phyloP scores from a whole-genome alignment of 2,329 filamentous ascomycete genomes.

The Aspergillus sojae region DNA sequence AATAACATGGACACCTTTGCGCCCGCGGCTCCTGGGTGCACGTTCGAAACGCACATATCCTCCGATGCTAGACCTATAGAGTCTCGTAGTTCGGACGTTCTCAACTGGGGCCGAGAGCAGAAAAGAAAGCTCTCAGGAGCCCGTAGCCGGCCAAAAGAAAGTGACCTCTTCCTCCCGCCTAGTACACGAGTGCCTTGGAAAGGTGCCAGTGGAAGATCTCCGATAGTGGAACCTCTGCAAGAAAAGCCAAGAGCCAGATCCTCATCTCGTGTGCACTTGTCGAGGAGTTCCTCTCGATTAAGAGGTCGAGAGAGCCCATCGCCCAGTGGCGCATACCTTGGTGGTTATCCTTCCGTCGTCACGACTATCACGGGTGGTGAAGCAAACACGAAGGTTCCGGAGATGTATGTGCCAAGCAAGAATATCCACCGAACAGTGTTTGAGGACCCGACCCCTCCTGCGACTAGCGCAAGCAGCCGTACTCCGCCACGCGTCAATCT shows the following conservation, averaged over 20 bases:
- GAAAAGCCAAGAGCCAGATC: constrained; percentile 62
- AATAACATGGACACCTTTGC: constrained; percentile 58
- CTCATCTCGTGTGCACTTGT: constrained; percentile 51
- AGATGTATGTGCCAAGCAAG: constrained; percentile 27
- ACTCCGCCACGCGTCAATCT: constrained; percentile 28
- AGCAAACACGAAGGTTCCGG: constrained; percentile 10
- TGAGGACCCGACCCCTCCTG: constrained; percentile 11
- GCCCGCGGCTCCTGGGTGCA: constrained; percentile 57
- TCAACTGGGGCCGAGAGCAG: constrained; percentile 41
- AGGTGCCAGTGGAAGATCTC: constrained; percentile 69
- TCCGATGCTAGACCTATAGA: constrained; percentile 24
- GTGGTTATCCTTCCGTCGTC: constrained; percentile 33
- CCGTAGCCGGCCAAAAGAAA: constrained; percentile 41
- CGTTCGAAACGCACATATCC: constrained; percentile 28
- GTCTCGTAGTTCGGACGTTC: constrained; percentile 31
- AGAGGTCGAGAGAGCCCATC: constrained; percentile 35
- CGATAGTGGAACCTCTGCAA: constrained; percentile 65
- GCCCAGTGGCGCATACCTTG: constrained; percentile 30
- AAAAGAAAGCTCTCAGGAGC: constrained; percentile 38
- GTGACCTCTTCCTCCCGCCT: constrained; percentile 43
- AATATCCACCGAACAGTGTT: constrained; percentile 35
- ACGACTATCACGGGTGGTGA: constrained; percentile 37
- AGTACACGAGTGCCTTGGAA: constrained; percentile 62
- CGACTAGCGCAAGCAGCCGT: constrained; percentile 17
- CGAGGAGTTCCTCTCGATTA: constrained; percentile 23